Evolutionary conservation across 345 rosid genomes (phyloP), one percentile per base, ranked within the genome.

Genomic region (Brassica juncea): DNA sequence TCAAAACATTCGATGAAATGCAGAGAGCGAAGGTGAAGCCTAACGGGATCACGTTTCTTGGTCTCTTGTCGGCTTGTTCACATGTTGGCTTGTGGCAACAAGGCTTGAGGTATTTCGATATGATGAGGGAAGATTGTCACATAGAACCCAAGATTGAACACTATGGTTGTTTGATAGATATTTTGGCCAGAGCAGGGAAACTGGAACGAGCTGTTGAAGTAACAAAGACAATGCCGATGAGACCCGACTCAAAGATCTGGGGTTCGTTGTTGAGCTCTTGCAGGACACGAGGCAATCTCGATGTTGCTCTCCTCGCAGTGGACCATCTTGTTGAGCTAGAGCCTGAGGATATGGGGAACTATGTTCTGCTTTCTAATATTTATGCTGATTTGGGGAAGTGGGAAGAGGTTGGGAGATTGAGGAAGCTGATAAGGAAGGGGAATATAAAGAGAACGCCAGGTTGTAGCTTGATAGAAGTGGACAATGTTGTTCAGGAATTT

Each of bases 341-440:
- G 79, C 88, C 91, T 1, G 86, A 78, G n/a, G 90, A 82, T 39
- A 57, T 86, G 60, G 89, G 94, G 9, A 86, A 90, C 64, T 85
- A 80, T 31, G 87, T 88, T 10, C 58, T 88, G 86, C 88, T 88
- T 30, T 82, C 85, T 2, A 90, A 90, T 49, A 86, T 88, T n/a
- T 88, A 84, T 72, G 92, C 91, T 2, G 87, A 84, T 66, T 66
- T 84, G 19, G 90, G 92, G 42, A 84, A 79, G 66, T 81, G 87
- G 84, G 86, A 88, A 0, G 89, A 78, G 3, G 90, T 86, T 21
- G 84, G 86, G 1, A 79, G 80, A 12, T 8, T 85, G 83, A 81
- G 88, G 54, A 86, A 85, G 81, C 65, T 84, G 2, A 74, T 85
- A 66, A 84, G 89, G 76, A 63, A 81, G 2, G 81, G 67, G 73